Conservation (phyloP, 768 basidiomycete genomes). For the Pluteus cervinus region DNA sequence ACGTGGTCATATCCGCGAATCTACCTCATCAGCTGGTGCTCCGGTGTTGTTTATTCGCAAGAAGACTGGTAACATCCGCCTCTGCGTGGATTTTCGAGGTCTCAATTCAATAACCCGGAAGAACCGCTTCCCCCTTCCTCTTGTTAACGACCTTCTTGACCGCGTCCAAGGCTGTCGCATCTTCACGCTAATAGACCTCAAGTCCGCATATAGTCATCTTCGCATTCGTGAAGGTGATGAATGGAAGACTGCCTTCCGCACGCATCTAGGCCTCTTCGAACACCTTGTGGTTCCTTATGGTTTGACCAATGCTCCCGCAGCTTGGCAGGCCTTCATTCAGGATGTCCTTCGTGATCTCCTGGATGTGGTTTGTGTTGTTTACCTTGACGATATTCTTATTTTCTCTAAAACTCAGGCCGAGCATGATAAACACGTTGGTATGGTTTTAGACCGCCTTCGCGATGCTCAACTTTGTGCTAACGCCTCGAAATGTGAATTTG, state of each 20-base stretch:
- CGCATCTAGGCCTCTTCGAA: constrained; percentile 30
- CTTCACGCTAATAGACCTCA: constrained; percentile 30
- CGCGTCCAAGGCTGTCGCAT: constrained; percentile 19
- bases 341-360: constrained; percentile 31
- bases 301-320: constrained; percentile 31
- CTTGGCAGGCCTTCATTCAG: constrained; percentile 38
- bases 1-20: neutral
- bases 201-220: constrained; percentile 29
- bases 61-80: constrained; percentile 25
- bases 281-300: constrained; percentile 32
- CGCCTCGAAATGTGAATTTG: constrained; percentile 29
- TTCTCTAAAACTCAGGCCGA: constrained; percentile 28
- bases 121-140: constrained; percentile 23
- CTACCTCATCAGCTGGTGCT: constrained; percentile 19
- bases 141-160: constrained; percentile 24
- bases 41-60: constrained; percentile 27
- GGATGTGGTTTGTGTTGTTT: constrained; percentile 32
- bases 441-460: constrained; percentile 24
- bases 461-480: constrained; percentile 19
- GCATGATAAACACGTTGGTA: constrained; percentile 19
- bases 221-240: constrained; percentile 31
- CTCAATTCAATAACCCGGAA: constrained; percentile 16
- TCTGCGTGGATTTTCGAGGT: constrained; percentile 21
- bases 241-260: constrained; percentile 38
- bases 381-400: constrained; percentile 39